phyloP scores from a whole-genome alignment of 371 early-diverging fungal genomes.

The Saksenaea oblongispora region DNA sequence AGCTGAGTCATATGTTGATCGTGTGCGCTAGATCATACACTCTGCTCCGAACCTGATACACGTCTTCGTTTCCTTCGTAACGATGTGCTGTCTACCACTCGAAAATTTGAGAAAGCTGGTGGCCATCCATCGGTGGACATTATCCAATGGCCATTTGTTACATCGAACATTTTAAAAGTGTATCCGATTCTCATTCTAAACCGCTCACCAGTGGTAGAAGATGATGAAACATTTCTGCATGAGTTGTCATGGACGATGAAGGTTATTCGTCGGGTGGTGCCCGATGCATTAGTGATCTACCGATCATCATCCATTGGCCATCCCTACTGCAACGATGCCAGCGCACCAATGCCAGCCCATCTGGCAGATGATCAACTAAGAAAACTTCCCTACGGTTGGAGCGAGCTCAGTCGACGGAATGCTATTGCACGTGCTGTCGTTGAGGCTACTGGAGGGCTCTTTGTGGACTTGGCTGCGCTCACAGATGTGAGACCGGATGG shows the following conservation, averaged over 20 bases:
- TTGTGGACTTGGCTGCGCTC: slow-evolving; percentile 56
- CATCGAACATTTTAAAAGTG: slow-evolving; percentile 29
- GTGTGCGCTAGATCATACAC: slow-evolving; percentile 36
- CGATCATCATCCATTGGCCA: slow-evolving; percentile 53
- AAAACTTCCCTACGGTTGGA: slow-evolving; percentile 52
- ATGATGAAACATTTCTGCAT: slow-evolving; percentile 45
- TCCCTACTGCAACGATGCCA: slow-evolving; percentile 45
- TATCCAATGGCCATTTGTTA: slow-evolving; percentile 55
- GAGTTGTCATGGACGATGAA: slow-evolving; percentile 49
- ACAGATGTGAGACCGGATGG: slow-evolving; percentile 58
- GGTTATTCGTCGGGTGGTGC: slow-evolving; percentile 39
- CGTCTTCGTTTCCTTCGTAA: slow-evolving; percentile 56
- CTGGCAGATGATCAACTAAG: slow-evolving; percentile 38
- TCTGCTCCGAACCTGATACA: slow-evolving; percentile 31
- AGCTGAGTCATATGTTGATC: no score
- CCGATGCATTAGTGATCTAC: slow-evolving; percentile 54
- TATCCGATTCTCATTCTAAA: slow-evolving; percentile 56
- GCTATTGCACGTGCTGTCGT: slow-evolving; percentile 56
- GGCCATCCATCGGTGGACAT: slow-evolving; percentile 40
- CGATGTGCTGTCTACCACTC: slow-evolving; percentile 50
- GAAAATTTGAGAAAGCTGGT: slow-evolving; percentile 30
- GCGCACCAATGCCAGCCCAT: slow-evolving; percentile 31
- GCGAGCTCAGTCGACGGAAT: slow-evolving; percentile 57
- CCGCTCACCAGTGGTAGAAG: slow-evolving; percentile 41
- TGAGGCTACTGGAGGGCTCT: slow-evolving; percentile 62